Evolutionary conservation across 2,329 filamentous ascomycete species (phyloP).

Genomic region (Penicillium sp.): DNA sequence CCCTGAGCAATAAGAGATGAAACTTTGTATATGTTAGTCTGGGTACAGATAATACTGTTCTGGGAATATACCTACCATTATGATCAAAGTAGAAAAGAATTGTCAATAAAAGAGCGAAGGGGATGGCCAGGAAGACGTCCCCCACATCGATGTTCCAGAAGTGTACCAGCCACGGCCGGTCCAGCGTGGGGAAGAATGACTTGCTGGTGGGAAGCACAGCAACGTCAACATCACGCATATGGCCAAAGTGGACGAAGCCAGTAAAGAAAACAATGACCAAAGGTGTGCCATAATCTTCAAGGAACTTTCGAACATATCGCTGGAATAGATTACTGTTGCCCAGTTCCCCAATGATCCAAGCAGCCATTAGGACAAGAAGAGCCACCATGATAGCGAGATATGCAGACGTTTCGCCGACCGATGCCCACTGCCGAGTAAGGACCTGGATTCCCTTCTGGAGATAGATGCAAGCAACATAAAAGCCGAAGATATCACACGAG

Average conservation of each 20-base stretch:
- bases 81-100: slow-evolving; percentile 90
- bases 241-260: slow-evolving; percentile 82
- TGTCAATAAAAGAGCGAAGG: slow-evolving; percentile 79
- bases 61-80: slow-evolving; percentile 60
- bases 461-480: slow-evolving; percentile 91
- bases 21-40: slow-evolving; percentile 54
- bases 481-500: slow-evolving; percentile 90
- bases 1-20: slow-evolving; percentile 81
- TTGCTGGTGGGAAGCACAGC: slow-evolving; percentile 72
- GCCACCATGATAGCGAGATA: slow-evolving; percentile 78
- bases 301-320: slow-evolving; percentile 73
- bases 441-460: slow-evolving; percentile 89
- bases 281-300: slow-evolving; percentile 87
- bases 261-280: slow-evolving; percentile 84
- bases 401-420: slow-evolving; percentile 58
- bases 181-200: slow-evolving; percentile 75
- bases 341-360: slow-evolving; percentile 71
- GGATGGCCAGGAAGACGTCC: slow-evolving; percentile 81
- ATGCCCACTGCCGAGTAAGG: slow-evolving; percentile 69
- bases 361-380: slow-evolving; percentile 74
- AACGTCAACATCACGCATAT: slow-evolving; percentile 70
- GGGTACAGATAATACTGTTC: no score
- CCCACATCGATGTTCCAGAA: slow-evolving; percentile 76
- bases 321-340: slow-evolving; percentile 72
- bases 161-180: slow-evolving; percentile 73